Base-by-base conservation (phyloP, 148 eudicot species). In the Vaccinium darrowii region DNA sequence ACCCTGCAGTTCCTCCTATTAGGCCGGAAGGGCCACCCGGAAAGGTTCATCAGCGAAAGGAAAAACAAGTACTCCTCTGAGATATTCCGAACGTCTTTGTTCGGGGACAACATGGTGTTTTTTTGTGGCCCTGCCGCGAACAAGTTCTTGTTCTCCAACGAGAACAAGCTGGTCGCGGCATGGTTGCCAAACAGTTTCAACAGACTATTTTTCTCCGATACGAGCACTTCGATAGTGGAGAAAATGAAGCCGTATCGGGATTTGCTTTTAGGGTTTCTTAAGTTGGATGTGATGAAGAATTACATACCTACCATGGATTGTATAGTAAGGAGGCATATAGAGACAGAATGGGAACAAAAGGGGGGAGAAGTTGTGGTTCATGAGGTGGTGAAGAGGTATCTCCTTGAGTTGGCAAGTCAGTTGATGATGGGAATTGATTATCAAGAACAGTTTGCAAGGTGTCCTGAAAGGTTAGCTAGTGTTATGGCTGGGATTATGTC, bases 341-440 rank as follows among this genome's bases (percentile, higher is more conserved):
- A 69, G 74, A 69, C 30, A 7, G 74, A 69, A 30, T 69, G 74
- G 74, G 74, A 69, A 14, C 18, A 4, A 33, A 69, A 69, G 43
- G 74, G 43, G 7, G 43, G 74, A 69, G 74, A 69, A 69, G 74
- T 69, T 39, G 74, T 69, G 74, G 74, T 69, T 69, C 74, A 69
- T 69, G 74, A 69, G 43, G 74, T 30, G 43, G 74, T 69, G 74
- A 69, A 69, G 74, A 69, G 30, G 39, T 69, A 69, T 69, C 36
- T 30, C 18, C 39, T 69, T 69, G 36, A 69, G 36, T 5, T 69
- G 39, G 74, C 74, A 27, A 27, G 43, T 69, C 74, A 69, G 1
- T 30, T 69, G 39, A 27, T 69, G 33, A 69, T 69, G 74, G 74
- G 74, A 69, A 30, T 69, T 5, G 39, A 69, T 12, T 27, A 69